Evolutionary conservation across 306 rosid species (phyloP).

Genomic region (Biancaea sappan): DNA sequence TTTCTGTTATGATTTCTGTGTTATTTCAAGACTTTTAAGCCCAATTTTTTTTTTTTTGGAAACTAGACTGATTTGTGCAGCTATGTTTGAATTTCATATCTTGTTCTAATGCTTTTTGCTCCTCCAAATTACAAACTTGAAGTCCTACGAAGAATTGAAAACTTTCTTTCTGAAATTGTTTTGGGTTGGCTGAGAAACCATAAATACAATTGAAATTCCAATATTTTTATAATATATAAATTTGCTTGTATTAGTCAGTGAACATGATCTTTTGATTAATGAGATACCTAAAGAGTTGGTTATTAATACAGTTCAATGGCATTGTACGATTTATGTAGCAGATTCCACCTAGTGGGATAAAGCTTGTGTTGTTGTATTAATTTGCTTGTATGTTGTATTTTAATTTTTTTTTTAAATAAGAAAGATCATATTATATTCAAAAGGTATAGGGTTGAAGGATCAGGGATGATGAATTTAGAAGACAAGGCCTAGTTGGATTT

Average conservation of each 20-base stretch:
- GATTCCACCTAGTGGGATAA: too few relatives aligned
- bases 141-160: constrained; percentile 8
- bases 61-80: background rate
- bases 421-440: constrained; percentile 2
- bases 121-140: constrained; percentile 14
- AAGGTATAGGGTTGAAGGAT: constrained; percentile 24
- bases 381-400: background rate
- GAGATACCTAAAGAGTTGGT: too few relatives aligned
- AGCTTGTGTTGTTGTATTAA: background rate
- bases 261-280: too few relatives aligned
- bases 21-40: background rate
- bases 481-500: background rate
- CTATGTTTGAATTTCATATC: constrained; percentile 16
- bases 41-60: background rate
- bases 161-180: constrained; percentile 11
- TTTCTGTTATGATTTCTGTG: background rate
- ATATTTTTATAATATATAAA: too few relatives aligned
- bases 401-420: constrained; percentile 9
- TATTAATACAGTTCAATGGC: too few relatives aligned
- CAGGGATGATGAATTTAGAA: constrained; percentile 7
- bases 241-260: too few relatives aligned
- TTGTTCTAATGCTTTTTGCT: background rate
- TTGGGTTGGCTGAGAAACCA: background rate
- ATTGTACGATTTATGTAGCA: too few relatives aligned
- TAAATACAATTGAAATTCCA: background rate